Conservation (phyloP, 2,329 filamentous ascomycete genomes). For the Colletotrichum sp. region DNA sequence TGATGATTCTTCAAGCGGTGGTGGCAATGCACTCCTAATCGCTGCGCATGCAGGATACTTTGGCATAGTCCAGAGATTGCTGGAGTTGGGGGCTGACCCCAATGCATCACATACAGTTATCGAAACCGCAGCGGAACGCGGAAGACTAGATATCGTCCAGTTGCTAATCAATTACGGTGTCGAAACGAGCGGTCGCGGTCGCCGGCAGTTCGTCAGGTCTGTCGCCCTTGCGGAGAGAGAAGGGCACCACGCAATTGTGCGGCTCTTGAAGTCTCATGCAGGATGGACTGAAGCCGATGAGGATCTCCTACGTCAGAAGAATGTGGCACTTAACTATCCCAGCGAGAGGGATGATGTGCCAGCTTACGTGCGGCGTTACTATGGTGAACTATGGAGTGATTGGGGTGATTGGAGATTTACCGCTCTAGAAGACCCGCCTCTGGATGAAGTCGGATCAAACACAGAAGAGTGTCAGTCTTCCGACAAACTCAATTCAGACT, state of each 20-base stretch:
- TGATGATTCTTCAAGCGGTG: neutral
- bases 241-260: neutral
- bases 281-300: neutral
- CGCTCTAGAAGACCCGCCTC: neutral
- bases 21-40: neutral
- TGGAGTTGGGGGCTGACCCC: neutral
- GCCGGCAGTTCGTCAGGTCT: neutral
- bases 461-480: too few species aligned
- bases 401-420: too few species aligned
- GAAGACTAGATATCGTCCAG: neutral
- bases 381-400: neutral
- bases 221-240: neutral
- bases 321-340: too few species aligned
- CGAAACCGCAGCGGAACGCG: neutral
- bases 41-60: neutral
- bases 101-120: neutral
- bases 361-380: neutral
- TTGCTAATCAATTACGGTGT: neutral
- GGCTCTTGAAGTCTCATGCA: neutral
- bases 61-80: neutral
- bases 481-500: neutral
- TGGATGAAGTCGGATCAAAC: fast-evolving
- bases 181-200: neutral
- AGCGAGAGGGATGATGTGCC: too few species aligned
- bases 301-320: neutral